Base-by-base conservation (phyloP, 78 protist species). In the Creolimax fragrantissima region DNA sequence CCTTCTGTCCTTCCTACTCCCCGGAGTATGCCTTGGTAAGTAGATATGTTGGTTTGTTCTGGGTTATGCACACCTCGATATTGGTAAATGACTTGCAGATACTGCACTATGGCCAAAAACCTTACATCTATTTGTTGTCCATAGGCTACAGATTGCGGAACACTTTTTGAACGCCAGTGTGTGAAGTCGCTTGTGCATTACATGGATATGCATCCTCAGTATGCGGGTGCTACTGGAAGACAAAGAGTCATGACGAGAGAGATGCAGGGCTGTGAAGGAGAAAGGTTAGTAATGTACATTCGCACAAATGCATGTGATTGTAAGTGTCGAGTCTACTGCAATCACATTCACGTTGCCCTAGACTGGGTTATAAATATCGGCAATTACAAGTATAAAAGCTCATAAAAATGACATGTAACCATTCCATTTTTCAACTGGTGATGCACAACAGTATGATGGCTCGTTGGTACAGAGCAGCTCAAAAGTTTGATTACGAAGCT, bases 131-230 rank as follows among this genome's bases (percentile, higher is more conserved):
- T 32, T 32, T 17, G 74, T 58, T 17, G 17, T 11, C 39, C 74
- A 58, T 92, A 81, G 41, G 41, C 88, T 11, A 92, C 94, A 4
- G 94, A 92, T 42, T 88, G 92, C 66, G 92, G 94, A 45, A 92
- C 94, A 3, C 35, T 74, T 2, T 92, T 41, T 44, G 89, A 6
- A n/a, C 5, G 24, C 17, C 43, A 42, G 36, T 43, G 44, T 39
- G 43, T 92, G 47, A 11, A 45, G n/a, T 86, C 43, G 35, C 90
- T 92, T 39, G 24, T 84, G 39, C 4, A 5, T 32, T 32, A 88
- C 17, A 3, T 92, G 35, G 91, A 88, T 6, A 3, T 3, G 6
- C 3, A 81, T 81, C 90, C 90, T 3, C 32, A 41, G 67, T 39
- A 3, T 35, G 35, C 41, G 44, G 93, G 44, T 6, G 90, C 44